phyloP scores from a whole-genome alignment of 495 filamentous ascomycete genomes.

The Xylaria telfairii region DNA sequence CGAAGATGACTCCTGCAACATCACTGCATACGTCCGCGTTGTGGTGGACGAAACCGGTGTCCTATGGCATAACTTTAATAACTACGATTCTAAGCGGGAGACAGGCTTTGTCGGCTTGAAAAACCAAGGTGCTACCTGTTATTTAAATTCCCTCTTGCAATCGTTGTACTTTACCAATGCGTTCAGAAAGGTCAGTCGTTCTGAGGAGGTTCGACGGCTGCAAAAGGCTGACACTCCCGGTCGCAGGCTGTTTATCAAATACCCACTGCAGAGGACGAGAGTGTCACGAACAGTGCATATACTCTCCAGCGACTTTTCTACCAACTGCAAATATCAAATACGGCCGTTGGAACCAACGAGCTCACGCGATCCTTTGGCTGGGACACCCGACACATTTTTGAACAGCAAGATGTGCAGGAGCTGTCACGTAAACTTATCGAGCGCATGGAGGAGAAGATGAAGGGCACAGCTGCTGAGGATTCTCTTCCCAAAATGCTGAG shows the following conservation, averaged over 20 bases:
- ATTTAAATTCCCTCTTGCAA: constrained; percentile 95
- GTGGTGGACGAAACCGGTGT: constrained; percentile 98
- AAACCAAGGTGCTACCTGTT: constrained; percentile 98
- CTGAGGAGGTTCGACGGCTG: background rate
- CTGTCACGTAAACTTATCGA: constrained; percentile 97
- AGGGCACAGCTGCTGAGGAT: constrained; percentile 93
- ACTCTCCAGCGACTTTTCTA: constrained; percentile 94
- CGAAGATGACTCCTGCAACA: constrained; percentile 82
- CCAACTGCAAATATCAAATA: constrained; percentile 81
- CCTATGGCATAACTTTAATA: constrained; percentile 98
- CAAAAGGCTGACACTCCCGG: constrained; percentile 25
- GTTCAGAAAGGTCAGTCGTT: constrained; percentile 79
- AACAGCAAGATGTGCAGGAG: constrained; percentile 99
- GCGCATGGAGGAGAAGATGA: constrained; percentile 94
- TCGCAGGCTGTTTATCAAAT: constrained; percentile 93
- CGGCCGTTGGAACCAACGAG: constrained; percentile 87
- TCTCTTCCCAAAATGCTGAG: constrained; percentile 89
- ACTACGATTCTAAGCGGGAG: constrained; percentile 98
- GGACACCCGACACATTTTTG: constrained; percentile 97
- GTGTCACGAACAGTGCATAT: constrained; percentile 86
- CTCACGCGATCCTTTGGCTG: constrained; percentile 96
- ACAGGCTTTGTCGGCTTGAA: constrained; percentile 96
- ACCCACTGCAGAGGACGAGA: constrained; percentile 84
- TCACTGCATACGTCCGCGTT: constrained; percentile 92
- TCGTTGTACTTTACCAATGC: constrained; percentile 97